A percentile compares a stretch with the other conserved stretches of the same genome.
Evolutionary conservation across 139 green algal genomes (phyloP).

Genomic region (Haematococcus sp.): DNA sequence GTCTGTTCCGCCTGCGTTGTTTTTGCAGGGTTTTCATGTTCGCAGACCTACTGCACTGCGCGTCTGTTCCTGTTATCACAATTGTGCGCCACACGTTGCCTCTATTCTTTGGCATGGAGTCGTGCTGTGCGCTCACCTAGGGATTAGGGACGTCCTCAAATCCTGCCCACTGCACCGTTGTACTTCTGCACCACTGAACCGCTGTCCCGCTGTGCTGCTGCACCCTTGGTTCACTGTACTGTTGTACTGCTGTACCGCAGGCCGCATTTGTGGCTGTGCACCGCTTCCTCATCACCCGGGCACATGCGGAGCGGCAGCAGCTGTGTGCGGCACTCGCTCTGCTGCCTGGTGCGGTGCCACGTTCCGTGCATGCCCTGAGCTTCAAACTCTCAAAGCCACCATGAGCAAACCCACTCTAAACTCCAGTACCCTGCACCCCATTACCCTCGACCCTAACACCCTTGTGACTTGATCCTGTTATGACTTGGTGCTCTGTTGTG

Average conservation of each 20-base stretch:
- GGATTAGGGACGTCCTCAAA: too few species aligned
- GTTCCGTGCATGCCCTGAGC: neutral
- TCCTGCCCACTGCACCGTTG: too few species aligned
- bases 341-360: neutral
- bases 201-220: neutral
- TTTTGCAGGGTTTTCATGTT: neutral
- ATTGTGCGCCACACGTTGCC: neutral
- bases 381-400: neutral
- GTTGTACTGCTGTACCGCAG: neutral
- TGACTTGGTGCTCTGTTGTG: too few species aligned
- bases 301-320: constrained; percentile 5
- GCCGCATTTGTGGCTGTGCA: constrained; percentile 1
- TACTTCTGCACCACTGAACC: too few species aligned
- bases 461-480: too few species aligned
- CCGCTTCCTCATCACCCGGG: neutral
- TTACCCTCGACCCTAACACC: too few species aligned
- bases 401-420: neutral
- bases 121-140: too few species aligned
- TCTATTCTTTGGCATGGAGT: neutral
- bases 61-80: neutral
- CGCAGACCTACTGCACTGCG: neutral
- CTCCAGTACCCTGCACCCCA: too few species aligned
- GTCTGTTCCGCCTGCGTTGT: neutral
- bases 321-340: neutral
- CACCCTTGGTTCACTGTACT: neutral